Base-by-base conservation (phyloP, 164 flowering plant genomes). In the Kingdonia uniflora region DNA sequence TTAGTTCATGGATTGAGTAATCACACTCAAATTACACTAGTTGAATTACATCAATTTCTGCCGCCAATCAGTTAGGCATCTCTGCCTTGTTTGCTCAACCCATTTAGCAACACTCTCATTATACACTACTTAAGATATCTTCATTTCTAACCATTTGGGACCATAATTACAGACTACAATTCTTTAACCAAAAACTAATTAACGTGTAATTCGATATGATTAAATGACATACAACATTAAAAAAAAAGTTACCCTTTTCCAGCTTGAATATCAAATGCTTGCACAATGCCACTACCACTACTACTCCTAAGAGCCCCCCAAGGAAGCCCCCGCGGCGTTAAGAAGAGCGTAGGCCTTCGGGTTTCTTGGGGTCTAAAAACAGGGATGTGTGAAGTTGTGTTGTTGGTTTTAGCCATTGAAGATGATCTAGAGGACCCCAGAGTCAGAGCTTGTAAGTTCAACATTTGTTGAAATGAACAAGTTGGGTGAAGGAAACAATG, bases 241-340 rank as follows among this genome's bases (percentile, higher is more conserved):
- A 49, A 14, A 14, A 23, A 16, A 3, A 51, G 29, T 15, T 69
- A 81, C 83, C 87, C 81, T 66, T 72, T 68, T 39, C 82, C 79
- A 23, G 63, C 80, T 52, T 64, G 74, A 65, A 74, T 1, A 61
- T 76, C 82, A 55, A 74, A 55, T 12, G 80, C 56, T 16, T 22
- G 44, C 8, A 66, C 41, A 19, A 23, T 43, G 52, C 14, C 46
- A 16, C 15, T 38, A 15, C 52, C 35, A 3, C 19, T 11, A 7
- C 1, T 17, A 42, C 17, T 15, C n/a, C 8, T 2, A 44, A 5
- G 22, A 16, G 22, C 13, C 19, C 2, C 21, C 19, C 7, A 41
- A 14, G 14, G 44, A 19, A 41, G 21, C 35, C 35, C 8, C 11
- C 21, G 48, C n/a, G 48, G 20, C 21, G 19, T 13, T 10, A 19